Percentiles rank a stretch among this genome's conserved stretches.
These are phyloP conservation scores for Ophiocordyceps unilateralis DNA, from an alignment of 2,329 filamentous ascomycete species.

Conservation along the genomic window DNA sequence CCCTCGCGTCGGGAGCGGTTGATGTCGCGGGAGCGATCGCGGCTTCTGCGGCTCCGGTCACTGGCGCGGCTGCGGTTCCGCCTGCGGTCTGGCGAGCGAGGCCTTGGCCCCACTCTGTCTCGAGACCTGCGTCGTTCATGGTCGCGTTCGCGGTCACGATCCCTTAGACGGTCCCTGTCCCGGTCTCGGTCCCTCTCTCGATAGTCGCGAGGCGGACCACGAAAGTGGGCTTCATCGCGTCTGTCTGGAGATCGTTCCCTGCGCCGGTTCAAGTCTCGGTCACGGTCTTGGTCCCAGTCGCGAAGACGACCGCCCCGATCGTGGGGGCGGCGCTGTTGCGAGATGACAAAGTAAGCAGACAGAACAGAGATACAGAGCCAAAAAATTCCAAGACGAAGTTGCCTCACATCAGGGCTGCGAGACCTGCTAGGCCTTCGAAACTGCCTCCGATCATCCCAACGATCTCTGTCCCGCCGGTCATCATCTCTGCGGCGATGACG, in stretches of 20 bases:
- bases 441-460: conserved; percentile 31
- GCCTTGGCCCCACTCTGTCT: conserved; percentile 39
- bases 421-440: conserved; percentile 41
- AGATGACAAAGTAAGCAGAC: conserved; percentile 4
- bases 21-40: conserved; percentile 57
- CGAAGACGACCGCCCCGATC: conserved; percentile 28
- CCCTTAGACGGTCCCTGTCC: conserved; percentile 31
- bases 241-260: conserved; percentile 54
- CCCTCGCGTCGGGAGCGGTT: conserved; percentile 46
- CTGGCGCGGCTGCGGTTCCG: conserved; percentile 47
- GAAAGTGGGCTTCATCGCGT: conserved; percentile 47
- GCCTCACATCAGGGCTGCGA: conserved; percentile 45
- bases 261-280: conserved; percentile 42
- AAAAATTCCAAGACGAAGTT: too few species aligned
- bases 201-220: conserved; percentile 41
- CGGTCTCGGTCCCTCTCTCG: conserved; percentile 1
- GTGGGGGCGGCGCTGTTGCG: conserved; percentile 37
- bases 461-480: conserved; percentile 36
- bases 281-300: conserved; percentile 23
- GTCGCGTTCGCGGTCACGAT: neutral
- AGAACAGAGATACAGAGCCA: neutral
- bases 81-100: conserved; percentile 40
- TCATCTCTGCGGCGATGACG: conserved; percentile 49
- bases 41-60: conserved; percentile 47
- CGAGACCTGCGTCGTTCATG: conserved; percentile 33